Conservation (phyloP, 139 green algal genomes). For the Monoraphidium neglectum region DNA sequence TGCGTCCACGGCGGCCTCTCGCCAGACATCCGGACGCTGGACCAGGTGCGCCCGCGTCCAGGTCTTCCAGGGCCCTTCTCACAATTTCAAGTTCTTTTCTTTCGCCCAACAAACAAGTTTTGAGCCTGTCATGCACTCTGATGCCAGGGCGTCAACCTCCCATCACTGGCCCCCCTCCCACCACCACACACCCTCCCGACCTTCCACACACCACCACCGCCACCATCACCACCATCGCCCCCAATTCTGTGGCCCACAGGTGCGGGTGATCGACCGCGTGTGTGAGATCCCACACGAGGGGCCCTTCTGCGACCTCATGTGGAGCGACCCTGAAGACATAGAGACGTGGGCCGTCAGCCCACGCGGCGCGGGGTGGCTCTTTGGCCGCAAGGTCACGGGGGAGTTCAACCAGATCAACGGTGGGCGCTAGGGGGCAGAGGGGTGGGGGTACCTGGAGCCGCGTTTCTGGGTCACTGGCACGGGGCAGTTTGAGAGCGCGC, state of each 20-base stretch:
- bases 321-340: conserved; percentile 98
- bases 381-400: conserved; percentile 87
- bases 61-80: background rate
- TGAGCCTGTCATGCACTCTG: too few species aligned
- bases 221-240: background rate
- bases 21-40: conserved; percentile 88
- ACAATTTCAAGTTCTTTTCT: background rate
- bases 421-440: conserved; percentile 13
- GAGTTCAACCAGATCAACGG: conserved; percentile 98
- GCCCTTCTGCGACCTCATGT: conserved; percentile 98
- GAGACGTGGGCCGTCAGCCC: conserved; percentile 95
- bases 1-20: conserved; percentile 98
- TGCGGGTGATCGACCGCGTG: conserved; percentile 95
- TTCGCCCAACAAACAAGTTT: background rate
- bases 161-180: too few species aligned
- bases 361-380: conserved; percentile 96
- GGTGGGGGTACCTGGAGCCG: too few species aligned
- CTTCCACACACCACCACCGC: background rate
- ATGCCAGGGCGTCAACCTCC: too few species aligned
- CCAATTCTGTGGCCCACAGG: conserved; percentile 65
- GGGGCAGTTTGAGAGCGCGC: too few species aligned
- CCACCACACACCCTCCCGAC: background rate
- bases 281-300: conserved; percentile 99
- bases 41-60: conserved; percentile 70
- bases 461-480: too few species aligned